Percentiles rank a stretch among this genome's conserved stretches.
These are phyloP conservation scores for Diaporthe capsici DNA, from an alignment of 2,329 filamentous ascomycete genomes.

Conservation along the genomic window DNA sequence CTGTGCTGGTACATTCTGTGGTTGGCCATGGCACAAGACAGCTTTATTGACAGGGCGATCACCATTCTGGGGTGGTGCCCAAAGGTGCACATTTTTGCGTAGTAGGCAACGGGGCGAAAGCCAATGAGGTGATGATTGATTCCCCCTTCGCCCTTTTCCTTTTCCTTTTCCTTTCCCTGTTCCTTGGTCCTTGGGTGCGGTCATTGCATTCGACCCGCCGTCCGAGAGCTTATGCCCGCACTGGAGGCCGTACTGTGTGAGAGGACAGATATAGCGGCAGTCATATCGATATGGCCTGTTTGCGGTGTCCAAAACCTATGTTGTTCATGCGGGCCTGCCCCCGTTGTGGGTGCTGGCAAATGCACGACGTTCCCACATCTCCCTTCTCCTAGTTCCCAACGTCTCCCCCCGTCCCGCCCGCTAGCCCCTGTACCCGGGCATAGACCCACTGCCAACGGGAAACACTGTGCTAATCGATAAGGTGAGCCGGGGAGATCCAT, in stretches of 20 bases:
- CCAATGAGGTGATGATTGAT: background rate
- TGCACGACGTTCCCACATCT: slow-evolving; percentile 1
- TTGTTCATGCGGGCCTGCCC: slow-evolving; percentile 14
- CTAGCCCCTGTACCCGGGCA: background rate
- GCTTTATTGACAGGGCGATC: background rate
- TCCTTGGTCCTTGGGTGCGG: background rate
- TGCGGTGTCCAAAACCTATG: background rate
- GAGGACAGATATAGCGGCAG: slow-evolving; percentile 13
- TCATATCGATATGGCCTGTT: slow-evolving; percentile 7
- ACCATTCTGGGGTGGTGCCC: background rate
- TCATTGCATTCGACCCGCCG: background rate
- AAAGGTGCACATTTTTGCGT: background rate
- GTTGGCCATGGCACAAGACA: background rate
- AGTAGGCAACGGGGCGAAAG: background rate
- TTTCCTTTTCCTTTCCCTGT: background rate
- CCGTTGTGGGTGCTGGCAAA: slow-evolving; percentile 19
- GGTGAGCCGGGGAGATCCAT: background rate
- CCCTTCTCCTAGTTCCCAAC: background rate
- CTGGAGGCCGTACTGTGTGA: background rate
- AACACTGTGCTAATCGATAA: slow-evolving; percentile 24
- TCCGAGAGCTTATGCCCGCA: background rate
- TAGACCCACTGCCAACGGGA: background rate
- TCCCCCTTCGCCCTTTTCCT: background rate
- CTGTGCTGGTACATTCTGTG: background rate
- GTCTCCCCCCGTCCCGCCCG: slow-evolving; percentile 5